A percentile compares a stretch with the other conserved stretches of the same genome.
phyloP scores from a whole-genome alignment of 1,139 yeast genomes.

The Schizosaccharomyces versatilis region DNA sequence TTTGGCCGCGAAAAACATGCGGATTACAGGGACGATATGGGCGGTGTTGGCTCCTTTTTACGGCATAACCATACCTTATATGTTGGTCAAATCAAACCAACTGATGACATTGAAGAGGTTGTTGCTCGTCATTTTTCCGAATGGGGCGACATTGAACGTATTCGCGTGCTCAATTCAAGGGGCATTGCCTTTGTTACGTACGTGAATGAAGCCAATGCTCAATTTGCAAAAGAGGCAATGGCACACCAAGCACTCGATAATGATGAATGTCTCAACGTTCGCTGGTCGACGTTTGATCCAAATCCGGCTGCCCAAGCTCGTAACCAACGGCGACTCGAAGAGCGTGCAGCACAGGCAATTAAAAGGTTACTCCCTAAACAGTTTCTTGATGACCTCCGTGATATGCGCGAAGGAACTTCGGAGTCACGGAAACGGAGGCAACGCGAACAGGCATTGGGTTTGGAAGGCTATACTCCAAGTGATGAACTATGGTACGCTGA shows the following conservation, averaged over 20 bases:
- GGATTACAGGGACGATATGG: constrained; percentile 77
- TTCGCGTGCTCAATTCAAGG: constrained; percentile 35
- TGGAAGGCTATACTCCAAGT: constrained; percentile 11
- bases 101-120: constrained; percentile 24
- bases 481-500: constrained; percentile 13
- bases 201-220: constrained; percentile 49
- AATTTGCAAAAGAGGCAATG: constrained; percentile 90
- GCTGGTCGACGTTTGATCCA: constrained; percentile 87
- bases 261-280: constrained; percentile 42
- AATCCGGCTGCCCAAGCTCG: constrained; percentile 43
- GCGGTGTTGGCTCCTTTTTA: constrained; percentile 75
- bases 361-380: constrained; percentile 18
- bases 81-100: constrained; percentile 40
- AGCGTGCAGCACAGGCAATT: constrained; percentile 23
- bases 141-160: constrained; percentile 58
- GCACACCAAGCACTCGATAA: constrained; percentile 49
- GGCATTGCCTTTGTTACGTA: constrained; percentile 66
- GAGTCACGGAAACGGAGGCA: constrained; percentile 8
- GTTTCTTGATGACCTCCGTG: constrained; percentile 12
- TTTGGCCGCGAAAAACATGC: constrained; percentile 79
- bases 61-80: constrained; percentile 50
- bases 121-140: constrained; percentile 38
- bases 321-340: constrained; percentile 23
- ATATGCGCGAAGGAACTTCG: constrained; percentile 7
- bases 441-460: constrained; percentile 8